Conservation (phyloP, 202 grass and related monocot genomes). For the Elaeis oleifera region DNA sequence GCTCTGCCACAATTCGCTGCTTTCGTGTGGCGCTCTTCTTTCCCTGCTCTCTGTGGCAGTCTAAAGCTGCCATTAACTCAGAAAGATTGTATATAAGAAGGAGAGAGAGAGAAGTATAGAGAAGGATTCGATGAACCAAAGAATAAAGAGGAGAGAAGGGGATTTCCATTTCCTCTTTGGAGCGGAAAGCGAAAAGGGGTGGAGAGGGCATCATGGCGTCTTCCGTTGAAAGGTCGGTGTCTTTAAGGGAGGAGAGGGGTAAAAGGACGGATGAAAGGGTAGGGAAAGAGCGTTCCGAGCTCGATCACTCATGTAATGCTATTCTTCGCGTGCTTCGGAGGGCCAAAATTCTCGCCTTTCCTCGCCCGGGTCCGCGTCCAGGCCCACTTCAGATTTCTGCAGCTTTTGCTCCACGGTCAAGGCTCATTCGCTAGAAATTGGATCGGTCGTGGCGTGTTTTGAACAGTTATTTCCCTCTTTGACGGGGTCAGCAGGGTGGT, state of each 20-base stretch:
- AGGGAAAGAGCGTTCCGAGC: conserved; percentile 23
- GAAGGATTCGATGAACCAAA: conserved; percentile 1
- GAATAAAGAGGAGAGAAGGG: conserved; percentile 11
- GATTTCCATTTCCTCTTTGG: conserved; percentile 1
- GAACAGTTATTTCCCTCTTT: too few species aligned
- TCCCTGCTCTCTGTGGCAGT: conserved; percentile 7
- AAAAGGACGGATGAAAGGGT: conserved; percentile 16
- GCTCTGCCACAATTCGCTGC: conserved; percentile 9
- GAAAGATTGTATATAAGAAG: background rate
- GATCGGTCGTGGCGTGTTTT: too few species aligned
- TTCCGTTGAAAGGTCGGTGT: conserved; percentile 71
- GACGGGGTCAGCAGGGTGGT: too few species aligned
- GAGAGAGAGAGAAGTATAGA: conserved; percentile 10
- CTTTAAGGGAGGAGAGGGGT: conserved; percentile 48
- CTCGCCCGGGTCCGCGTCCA: background rate
- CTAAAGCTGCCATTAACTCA: conserved; percentile 38
- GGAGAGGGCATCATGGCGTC: conserved; percentile 53
- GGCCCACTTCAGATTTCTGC: conserved; percentile 9
- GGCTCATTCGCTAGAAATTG: too few species aligned
- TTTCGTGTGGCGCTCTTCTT: conserved; percentile 45
- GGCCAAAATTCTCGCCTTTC: conserved; percentile 11
- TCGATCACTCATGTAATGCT: conserved; percentile 25
- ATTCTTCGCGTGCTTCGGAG: conserved; percentile 43
- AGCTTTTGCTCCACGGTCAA: conserved; percentile 6
- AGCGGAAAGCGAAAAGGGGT: conserved; percentile 18